phyloP scores from a whole-genome alignment of 1,139 yeast species.

The Nadsonia commutata region DNA sequence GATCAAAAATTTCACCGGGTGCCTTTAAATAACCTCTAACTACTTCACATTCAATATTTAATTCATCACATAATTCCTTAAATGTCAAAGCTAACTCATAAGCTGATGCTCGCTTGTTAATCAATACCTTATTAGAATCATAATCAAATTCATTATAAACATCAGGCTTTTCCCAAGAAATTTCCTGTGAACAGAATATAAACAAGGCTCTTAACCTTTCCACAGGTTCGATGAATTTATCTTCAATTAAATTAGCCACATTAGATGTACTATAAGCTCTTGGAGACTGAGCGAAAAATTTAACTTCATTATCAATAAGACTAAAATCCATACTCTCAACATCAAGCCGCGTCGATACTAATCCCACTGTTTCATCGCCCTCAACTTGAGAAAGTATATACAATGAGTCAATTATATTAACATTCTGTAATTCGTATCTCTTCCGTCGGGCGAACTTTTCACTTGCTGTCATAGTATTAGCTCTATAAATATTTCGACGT shows the following conservation, averaged over 20 bases:
- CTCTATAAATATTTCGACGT: slow-evolving; percentile 53
- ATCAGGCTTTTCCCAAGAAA: slow-evolving; percentile 24
- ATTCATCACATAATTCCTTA: slow-evolving; percentile 53
- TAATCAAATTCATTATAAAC: slow-evolving; percentile 8
- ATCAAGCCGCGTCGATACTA: slow-evolving; percentile 11
- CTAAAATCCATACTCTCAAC: slow-evolving; percentile 15
- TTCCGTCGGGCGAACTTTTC: slow-evolving; percentile 60
- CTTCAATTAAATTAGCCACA: slow-evolving; percentile 30
- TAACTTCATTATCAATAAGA: slow-evolving; percentile 19
- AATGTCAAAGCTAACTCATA: slow-evolving; percentile 68
- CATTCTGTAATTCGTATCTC: slow-evolving; percentile 53
- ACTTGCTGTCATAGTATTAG: slow-evolving; percentile 54
- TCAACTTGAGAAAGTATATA: slow-evolving; percentile 13
- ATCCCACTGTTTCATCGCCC: slow-evolving; percentile 18
- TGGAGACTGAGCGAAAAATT: slow-evolving; percentile 22
- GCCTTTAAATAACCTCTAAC: slow-evolving; percentile 73
- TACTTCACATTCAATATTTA: slow-evolving; percentile 61
- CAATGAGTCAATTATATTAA: slow-evolving; percentile 52
- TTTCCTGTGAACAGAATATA: slow-evolving; percentile 39
- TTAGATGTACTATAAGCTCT: slow-evolving; percentile 31
- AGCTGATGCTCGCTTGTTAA: slow-evolving; percentile 41
- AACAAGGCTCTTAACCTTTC: slow-evolving; percentile 51
- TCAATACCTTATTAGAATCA: slow-evolving; percentile 20
- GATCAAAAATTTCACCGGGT: slow-evolving; percentile 42
- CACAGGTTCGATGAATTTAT: slow-evolving; percentile 29